Base-by-base conservation (phyloP, 164 flowering plant genomes). In the Berberis vulgaris region DNA sequence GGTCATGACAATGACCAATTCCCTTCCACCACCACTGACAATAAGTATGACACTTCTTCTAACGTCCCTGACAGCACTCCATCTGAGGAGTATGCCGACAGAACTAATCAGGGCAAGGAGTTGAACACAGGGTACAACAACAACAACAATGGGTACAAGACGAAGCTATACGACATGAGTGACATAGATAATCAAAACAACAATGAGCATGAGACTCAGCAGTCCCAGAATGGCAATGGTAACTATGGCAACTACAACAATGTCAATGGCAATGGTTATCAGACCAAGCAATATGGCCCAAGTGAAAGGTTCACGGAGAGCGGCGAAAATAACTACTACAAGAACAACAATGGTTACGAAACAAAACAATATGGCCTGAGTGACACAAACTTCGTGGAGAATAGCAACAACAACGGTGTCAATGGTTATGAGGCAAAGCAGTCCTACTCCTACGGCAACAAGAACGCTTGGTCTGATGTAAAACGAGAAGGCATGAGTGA, bases 301-400 rank as follows among this genome's bases (percentile, higher is more conserved):
- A 81, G 85, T 53, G 83, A 81, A 6, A 68, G 77, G 58, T 76
- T 72, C 59, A 0, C 77, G 63, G 84, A 74, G 65, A 75, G 72
- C 46, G 67, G 61, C 8, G 46, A 45, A 38, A 56, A 65, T 40
- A 39, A 45, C 7, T 45, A 55, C 9, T 1, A 57, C 13, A 45
- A 3, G 45, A 47, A 41, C 7, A 53, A 26, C 11, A 43, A 41
- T 2, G 50, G 50, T 47, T 47, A 47, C 50, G 50, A 47, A 9
- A 9, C 50, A 47, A 9, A 47, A 9, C 50, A 47, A 47, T 5
- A 47, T 47, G 50, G 50, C 26, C 26, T 26, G 26, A 26, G 26
- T 26, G 26, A 26, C 26, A 26, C 26, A 26, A 26, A 26, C 26
- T 26, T 26, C 26, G 26, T 26, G 26, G 26, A 26, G 26, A 26